Percentiles rank a stretch among this genome's conserved stretches.
phyloP scores from a whole-genome alignment of 2,329 filamentous ascomycete species.

The Xylariaceae sp. region DNA sequence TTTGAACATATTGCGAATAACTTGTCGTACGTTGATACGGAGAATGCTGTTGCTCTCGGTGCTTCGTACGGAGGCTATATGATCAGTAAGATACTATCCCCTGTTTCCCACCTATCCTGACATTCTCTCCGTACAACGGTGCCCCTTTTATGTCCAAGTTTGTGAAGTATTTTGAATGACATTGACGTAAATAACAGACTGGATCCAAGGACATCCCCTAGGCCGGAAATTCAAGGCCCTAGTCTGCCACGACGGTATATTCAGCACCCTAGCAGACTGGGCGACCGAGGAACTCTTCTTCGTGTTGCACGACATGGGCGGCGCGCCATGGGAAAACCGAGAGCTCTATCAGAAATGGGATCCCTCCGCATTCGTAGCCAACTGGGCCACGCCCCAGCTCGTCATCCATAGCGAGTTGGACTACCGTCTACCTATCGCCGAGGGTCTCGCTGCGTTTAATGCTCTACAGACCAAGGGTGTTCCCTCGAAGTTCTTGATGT shows the following conservation, averaged over 20 bases:
- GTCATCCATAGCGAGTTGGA: conserved; percentile 87
- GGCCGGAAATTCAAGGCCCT: conserved; percentile 84
- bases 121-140: conserved; percentile 5
- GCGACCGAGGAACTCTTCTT: conserved; percentile 69
- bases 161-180: conserved; percentile 6
- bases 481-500: conserved; percentile 75
- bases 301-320: conserved; percentile 65
- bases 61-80: conserved; percentile 75
- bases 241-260: conserved; percentile 85
- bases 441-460: conserved; percentile 84
- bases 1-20: conserved; percentile 71
- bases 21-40: conserved; percentile 66
- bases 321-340: conserved; percentile 59
- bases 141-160: conserved; percentile 5
- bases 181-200: conserved; percentile 47
- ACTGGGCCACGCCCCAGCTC: conserved; percentile 86
- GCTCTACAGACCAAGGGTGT: conserved; percentile 73
- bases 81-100: conserved; percentile 52
- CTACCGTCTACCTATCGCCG: conserved; percentile 81
- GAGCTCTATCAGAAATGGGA: conserved; percentile 68
- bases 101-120: background rate
- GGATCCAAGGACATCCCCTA: conserved; percentile 84
- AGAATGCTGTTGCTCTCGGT: conserved; percentile 68
- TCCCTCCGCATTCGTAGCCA: conserved; percentile 57
- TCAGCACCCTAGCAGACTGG: conserved; percentile 66